Conservation (phyloP, 148 eudicot species). For the Silene latifolia region DNA sequence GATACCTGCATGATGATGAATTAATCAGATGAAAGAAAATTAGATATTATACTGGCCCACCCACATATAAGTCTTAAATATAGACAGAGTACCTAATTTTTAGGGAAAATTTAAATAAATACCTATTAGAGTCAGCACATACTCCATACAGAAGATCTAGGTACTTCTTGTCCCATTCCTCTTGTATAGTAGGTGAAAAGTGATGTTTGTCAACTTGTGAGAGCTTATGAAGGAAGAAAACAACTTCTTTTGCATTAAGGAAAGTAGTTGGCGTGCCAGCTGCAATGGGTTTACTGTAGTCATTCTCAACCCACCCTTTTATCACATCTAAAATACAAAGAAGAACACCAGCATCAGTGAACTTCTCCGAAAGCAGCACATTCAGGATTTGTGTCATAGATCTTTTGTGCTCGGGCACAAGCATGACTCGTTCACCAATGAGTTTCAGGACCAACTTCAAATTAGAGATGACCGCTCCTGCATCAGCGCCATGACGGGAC, state of each 20-base stretch:
- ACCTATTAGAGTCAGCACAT: conserved; percentile 93
- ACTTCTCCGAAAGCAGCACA: conserved; percentile 80
- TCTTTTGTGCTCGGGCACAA: conserved; percentile 72
- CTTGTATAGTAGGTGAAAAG: conserved; percentile 51
- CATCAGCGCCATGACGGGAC: conserved; percentile 88
- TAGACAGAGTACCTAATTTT: not conserved
- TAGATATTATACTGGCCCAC: not conserved
- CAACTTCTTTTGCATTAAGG: conserved; percentile 75
- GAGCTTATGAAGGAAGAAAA: conserved; percentile 87
- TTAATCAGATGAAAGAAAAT: conserved; percentile 5
- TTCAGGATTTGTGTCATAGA: conserved; percentile 69
- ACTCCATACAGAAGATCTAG: conserved; percentile 82
- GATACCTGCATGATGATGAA: conserved; percentile 52
- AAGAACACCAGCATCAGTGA: conserved; percentile 79
- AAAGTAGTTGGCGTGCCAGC: conserved; percentile 53
- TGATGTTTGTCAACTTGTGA: conserved; percentile 91
- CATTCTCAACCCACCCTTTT: conserved; percentile 92
- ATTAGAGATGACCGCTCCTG: conserved; percentile 67
- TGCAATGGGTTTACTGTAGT: conserved; percentile 56
- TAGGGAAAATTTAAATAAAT: conserved; percentile 6
- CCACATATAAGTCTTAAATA: not conserved
- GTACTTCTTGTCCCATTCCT: conserved; percentile 92
- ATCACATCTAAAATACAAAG: conserved; percentile 83
- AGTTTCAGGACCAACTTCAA: conserved; percentile 76
- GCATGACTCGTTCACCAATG: conserved; percentile 84